Conservation (phyloP, 805 yeast species). For the Nakazawaea sp. region DNA sequence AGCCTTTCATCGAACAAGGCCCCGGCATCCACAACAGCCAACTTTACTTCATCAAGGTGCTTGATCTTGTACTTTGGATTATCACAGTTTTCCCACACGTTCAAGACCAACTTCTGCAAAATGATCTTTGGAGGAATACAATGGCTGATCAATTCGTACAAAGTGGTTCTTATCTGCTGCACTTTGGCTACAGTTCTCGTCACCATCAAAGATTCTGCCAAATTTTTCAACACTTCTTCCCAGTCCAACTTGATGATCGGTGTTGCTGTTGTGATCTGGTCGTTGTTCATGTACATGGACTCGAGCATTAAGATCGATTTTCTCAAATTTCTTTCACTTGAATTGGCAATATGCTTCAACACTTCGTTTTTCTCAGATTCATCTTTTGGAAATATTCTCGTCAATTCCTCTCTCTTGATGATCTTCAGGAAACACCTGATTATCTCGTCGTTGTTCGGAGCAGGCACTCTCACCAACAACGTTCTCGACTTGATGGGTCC, state of each 20-base stretch:
- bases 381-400: conserved; percentile 24
- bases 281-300: conserved; percentile 69
- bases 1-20: conserved; percentile 80
- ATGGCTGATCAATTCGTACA: conserved; percentile 85
- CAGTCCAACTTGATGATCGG: conserved; percentile 75
- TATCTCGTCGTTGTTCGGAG: conserved; percentile 66
- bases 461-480: conserved; percentile 75
- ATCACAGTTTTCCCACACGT: conserved; percentile 22
- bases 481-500: conserved; percentile 95
- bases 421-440: conserved; percentile 46
- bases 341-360: conserved; percentile 44
- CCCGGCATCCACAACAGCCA: conserved; percentile 49
- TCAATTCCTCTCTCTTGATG: conserved; percentile 46
- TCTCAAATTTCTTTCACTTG: conserved; percentile 68
- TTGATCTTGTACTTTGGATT: conserved; percentile 13
- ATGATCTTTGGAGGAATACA: conserved; percentile 89
- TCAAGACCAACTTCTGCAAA: conserved; percentile 47
- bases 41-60: conserved; percentile 23
- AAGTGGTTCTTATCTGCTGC: conserved; percentile 54
- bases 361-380: conserved; percentile 26
- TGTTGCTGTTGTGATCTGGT: conserved; percentile 37
- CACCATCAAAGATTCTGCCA: conserved; percentile 53
- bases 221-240: conserved; percentile 68
- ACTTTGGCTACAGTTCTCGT: conserved; percentile 59
- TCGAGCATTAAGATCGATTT: conserved; percentile 75